These are phyloP conservation scores for Fusarium hainanense DNA, from an alignment of 2,329 filamentous ascomycete species.

Conservation along the genomic window DNA sequence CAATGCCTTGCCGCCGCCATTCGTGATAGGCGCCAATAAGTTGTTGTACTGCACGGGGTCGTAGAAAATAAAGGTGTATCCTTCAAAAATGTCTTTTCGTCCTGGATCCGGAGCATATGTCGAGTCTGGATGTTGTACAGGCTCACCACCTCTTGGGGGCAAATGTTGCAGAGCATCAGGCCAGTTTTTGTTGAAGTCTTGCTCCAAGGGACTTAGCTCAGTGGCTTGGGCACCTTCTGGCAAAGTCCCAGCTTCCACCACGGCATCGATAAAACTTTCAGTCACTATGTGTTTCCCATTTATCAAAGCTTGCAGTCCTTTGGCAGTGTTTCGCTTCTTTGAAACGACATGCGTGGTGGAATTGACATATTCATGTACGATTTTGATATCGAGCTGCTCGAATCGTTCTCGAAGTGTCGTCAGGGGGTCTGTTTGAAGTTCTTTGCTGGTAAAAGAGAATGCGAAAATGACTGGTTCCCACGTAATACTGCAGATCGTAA, in stretches of 20 bases:
- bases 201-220: constrained; percentile 71
- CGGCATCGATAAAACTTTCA: constrained; percentile 76
- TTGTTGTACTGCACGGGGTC: constrained; percentile 79
- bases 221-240: constrained; percentile 60
- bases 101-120: constrained; percentile 76
- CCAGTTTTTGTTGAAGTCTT: constrained; percentile 83
- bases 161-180: constrained; percentile 78
- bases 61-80: constrained; percentile 90
- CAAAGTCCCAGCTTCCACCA: constrained; percentile 69
- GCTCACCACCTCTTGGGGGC: constrained; percentile 80
- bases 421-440: constrained; percentile 74
- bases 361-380: constrained; percentile 75
- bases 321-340: constrained; percentile 89
- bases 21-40: constrained; percentile 78
- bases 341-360: constrained; percentile 89
- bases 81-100: constrained; percentile 80
- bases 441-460: constrained; percentile 79
- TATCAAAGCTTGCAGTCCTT: constrained; percentile 86
- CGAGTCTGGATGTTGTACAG: constrained; percentile 72
- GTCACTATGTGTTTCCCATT: constrained; percentile 83
- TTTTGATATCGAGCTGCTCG: constrained; percentile 90
- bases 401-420: constrained; percentile 71
- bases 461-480: constrained; percentile 87
- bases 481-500: constrained; percentile 66
- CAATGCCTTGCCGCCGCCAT: constrained; percentile 85